Evolutionary conservation across 2,329 filamentous ascomycete genomes (phyloP).

Genomic region (Aspergillus candidus): DNA sequence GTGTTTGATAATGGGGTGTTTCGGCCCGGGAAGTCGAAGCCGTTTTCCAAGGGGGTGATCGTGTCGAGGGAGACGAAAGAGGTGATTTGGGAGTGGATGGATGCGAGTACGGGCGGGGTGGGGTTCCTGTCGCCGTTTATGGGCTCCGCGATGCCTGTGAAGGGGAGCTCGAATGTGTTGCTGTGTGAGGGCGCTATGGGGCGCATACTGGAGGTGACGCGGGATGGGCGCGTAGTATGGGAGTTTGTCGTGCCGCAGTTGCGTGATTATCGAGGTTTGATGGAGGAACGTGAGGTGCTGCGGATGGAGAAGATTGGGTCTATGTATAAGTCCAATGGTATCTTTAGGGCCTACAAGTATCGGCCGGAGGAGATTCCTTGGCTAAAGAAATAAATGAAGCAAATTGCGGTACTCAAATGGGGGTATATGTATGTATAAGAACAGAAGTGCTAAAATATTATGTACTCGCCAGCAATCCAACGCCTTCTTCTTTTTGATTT

Average conservation of each 20-base stretch:
- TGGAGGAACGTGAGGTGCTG: slow-evolving; percentile 15
- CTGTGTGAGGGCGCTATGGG: slow-evolving; percentile 41
- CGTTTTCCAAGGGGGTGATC: slow-evolving; percentile 40
- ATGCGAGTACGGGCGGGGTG: slow-evolving; percentile 30
- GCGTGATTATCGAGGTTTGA: slow-evolving; percentile 30
- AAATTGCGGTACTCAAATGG: too few relatives aligned
- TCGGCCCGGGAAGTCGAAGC: slow-evolving; percentile 34
- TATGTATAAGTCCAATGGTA: slow-evolving; percentile 37
- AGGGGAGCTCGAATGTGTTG: slow-evolving; percentile 39
- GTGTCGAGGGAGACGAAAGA: slow-evolving; percentile 35
- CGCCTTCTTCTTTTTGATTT: too few relatives aligned
- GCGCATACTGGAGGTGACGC: slow-evolving; percentile 42
- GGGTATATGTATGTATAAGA: too few relatives aligned
- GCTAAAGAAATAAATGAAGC: slow-evolving; percentile 16
- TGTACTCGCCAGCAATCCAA: too few relatives aligned
- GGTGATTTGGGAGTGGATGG: slow-evolving; percentile 42
- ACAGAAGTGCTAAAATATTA: too few relatives aligned
- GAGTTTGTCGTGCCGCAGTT: slow-evolving; percentile 42
- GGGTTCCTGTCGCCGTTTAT: slow-evolving; percentile 45
- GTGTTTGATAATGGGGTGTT: slow-evolving; percentile 46
- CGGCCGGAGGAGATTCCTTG: slow-evolving; percentile 37
- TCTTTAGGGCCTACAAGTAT: slow-evolving; percentile 44
- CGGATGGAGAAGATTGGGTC: slow-evolving; percentile 36
- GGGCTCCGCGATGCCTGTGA: slow-evolving; percentile 38
- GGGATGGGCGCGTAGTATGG: slow-evolving; percentile 38